Conservation (phyloP, 23 red algal species). For the Chondrus crispus region DNA sequence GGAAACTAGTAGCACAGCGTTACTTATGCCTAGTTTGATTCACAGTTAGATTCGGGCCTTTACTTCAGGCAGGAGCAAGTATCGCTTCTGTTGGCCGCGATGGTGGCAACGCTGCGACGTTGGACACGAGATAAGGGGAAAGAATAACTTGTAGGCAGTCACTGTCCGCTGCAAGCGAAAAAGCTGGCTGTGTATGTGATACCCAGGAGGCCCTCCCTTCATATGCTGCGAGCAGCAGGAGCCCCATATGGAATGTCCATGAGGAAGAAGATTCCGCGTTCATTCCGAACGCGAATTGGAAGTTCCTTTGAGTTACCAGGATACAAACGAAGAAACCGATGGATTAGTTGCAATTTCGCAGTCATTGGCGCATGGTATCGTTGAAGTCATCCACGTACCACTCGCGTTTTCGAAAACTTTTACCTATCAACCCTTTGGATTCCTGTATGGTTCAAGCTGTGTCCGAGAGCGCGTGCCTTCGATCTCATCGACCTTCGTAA, state of each 20-base stretch:
- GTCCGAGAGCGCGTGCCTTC: constrained; percentile 30
- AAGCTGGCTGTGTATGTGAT: background rate
- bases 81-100: background rate
- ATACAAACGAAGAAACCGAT: too few species aligned
- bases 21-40: background rate
- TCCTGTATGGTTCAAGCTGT: constrained; percentile 43
- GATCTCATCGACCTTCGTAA: constrained; percentile 45
- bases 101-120: background rate
- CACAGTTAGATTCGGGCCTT: background rate
- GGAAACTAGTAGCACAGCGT: too few species aligned
- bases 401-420: constrained; percentile 6
- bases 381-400: constrained; percentile 27
- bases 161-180: background rate
- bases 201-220: background rate
- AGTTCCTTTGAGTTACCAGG: constrained; percentile 23
- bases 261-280: constrained; percentile 38
- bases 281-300: constrained; percentile 20
- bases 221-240: constrained; percentile 44
- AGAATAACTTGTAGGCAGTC: background rate
- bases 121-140: background rate
- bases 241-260: constrained; percentile 49
- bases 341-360: too few species aligned
- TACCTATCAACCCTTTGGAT: constrained; percentile 22
- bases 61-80: background rate
- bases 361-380: too few species aligned